Base-by-base conservation (phyloP, 192 early-diverging fungal species). In the Gamsiella multidivaricata region DNA sequence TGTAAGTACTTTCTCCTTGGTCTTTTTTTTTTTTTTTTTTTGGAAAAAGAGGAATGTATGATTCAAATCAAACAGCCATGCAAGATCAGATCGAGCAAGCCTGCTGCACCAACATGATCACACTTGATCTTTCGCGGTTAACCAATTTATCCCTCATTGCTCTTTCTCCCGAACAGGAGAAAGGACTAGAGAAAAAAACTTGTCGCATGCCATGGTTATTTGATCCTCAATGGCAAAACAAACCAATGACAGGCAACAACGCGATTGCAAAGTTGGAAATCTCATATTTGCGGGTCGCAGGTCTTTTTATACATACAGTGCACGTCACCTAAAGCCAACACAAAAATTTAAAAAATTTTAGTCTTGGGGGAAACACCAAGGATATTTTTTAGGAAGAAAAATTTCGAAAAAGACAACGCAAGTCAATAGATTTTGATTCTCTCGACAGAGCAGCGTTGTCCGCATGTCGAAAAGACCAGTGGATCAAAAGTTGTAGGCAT, bases 151-250 rank as follows among this genome's bases (percentile, higher is more conserved):
- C 67, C 56, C 67, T 69, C 67, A 69, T 29, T 33, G 23, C 32
- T 46, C 46, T 28, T 10, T 34, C 57, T 34, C 36, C 36, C 57
- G 18, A 5, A 41, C 26, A 22, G 36, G 11, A 17, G 32, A 33
- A 28, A 25, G 33, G 34, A 69, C 67, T 60, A 69, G 67, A 69
- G 67, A 41, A 60, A 69, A 69, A 69, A 69, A 69, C 67, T 69
- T 33, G 57, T 57, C 49, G 15, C 50, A 55, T 43, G 32, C 22
- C 67, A 46, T 14, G 17, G 49, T 34, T 41, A 22, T 41, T 56
- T 34, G 67, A 69, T 39, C 53, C 67, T 69, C 57, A 58, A 69
- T 69, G 56, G 56, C 22, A 20, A 41, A 60, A 51, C n/a, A 33
- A 69, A 41, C 53, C 55, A 33, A 42, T 17, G 67, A 20, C 39